A percentile compares a stretch with the other conserved stretches of the same genome.
phyloP scores from a whole-genome alignment of 2,329 filamentous ascomycete genomes.

The Arachnomyces sp. region DNA sequence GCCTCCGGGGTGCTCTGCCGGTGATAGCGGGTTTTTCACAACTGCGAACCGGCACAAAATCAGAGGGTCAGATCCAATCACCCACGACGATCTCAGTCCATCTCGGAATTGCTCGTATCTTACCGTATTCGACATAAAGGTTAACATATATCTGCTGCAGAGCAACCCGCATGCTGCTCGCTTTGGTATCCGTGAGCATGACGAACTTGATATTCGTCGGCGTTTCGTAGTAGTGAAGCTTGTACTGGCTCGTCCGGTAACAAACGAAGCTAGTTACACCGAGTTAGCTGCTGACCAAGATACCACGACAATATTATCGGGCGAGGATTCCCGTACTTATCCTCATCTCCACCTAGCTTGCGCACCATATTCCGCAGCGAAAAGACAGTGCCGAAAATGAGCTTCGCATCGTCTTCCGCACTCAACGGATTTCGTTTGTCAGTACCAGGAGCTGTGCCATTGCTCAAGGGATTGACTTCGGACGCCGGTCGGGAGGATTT shows the following conservation, averaged over 20 bases:
- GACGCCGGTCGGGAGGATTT: slow-evolving; percentile 45
- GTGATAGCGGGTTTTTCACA: slow-evolving; percentile 58
- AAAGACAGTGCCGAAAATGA: slow-evolving; percentile 95
- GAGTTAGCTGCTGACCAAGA: slow-evolving; percentile 6
- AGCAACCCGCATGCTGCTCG: slow-evolving; percentile 84
- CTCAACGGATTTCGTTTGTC: slow-evolving; percentile 36
- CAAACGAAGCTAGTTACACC: slow-evolving; percentile 64
- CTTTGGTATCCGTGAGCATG: slow-evolving; percentile 86
- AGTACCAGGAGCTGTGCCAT: background rate
- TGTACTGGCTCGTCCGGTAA: slow-evolving; percentile 90
- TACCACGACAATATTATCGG: background rate
- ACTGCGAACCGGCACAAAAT: slow-evolving; percentile 30
- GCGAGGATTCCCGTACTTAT: slow-evolving; percentile 45
- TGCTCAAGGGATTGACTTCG: slow-evolving; percentile 17
- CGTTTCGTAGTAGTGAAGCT: slow-evolving; percentile 98
- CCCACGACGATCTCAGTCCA: background rate
- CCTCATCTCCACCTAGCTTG: slow-evolving; percentile 87
- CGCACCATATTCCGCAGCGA: slow-evolving; percentile 93
- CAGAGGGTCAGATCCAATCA: background rate
- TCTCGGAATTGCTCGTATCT: slow-evolving; percentile 1
- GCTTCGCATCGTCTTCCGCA: slow-evolving; percentile 79
- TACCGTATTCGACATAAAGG: slow-evolving; percentile 91
- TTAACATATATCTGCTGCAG: slow-evolving; percentile 98
- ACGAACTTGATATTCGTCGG: slow-evolving; percentile 93
- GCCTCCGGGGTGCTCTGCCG: slow-evolving; percentile 54